Percentiles rank a stretch among this genome's conserved stretches.
Evolutionary conservation across 164 flowering plant species (phyloP).

Genomic region (Magnolia sinica): DNA sequence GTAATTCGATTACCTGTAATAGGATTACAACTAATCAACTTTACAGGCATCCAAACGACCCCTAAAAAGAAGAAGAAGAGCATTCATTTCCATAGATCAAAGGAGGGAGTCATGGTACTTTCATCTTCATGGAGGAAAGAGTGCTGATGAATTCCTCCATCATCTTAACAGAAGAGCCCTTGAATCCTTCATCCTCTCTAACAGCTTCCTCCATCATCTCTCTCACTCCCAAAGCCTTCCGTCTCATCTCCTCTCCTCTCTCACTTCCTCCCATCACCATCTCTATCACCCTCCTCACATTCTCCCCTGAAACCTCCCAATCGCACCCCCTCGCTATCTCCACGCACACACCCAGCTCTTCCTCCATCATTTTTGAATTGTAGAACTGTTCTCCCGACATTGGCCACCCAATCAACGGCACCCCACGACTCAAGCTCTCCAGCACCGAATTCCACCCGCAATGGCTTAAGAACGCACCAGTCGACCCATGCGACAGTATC

Average conservation of each 20-base stretch:
- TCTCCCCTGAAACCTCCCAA: background rate
- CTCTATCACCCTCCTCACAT: background rate
- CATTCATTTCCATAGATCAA: no score
- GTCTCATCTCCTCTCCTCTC: slow-evolving; percentile 13
- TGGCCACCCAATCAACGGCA: slow-evolving; percentile 21
- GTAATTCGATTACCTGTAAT: no score
- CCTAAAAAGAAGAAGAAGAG: no score
- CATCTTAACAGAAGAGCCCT: slow-evolving; percentile 9
- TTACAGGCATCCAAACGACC: no score
- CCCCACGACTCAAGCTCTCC: slow-evolving; percentile 19
- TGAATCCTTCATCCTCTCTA: background rate
- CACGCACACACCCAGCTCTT: slow-evolving; percentile 10
- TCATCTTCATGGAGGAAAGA: background rate
- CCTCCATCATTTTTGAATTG: slow-evolving; percentile 17
- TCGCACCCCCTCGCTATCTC: slow-evolving; percentile 9
- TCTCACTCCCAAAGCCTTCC: slow-evolving; percentile 3
- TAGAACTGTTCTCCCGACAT: slow-evolving; percentile 10
- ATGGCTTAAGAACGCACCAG: slow-evolving; percentile 19
- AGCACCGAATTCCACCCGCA: slow-evolving; percentile 25
- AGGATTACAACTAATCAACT: no score
- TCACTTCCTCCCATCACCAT: slow-evolving; percentile 12
- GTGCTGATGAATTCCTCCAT: slow-evolving; percentile 9
- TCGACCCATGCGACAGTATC: slow-evolving; percentile 17
- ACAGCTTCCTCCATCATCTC: slow-evolving; percentile 9
- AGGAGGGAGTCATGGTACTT: no score